These are phyloP conservation scores for Penicillium coffeae DNA, from an alignment of 495 filamentous ascomycete species.

Conservation along the genomic window DNA sequence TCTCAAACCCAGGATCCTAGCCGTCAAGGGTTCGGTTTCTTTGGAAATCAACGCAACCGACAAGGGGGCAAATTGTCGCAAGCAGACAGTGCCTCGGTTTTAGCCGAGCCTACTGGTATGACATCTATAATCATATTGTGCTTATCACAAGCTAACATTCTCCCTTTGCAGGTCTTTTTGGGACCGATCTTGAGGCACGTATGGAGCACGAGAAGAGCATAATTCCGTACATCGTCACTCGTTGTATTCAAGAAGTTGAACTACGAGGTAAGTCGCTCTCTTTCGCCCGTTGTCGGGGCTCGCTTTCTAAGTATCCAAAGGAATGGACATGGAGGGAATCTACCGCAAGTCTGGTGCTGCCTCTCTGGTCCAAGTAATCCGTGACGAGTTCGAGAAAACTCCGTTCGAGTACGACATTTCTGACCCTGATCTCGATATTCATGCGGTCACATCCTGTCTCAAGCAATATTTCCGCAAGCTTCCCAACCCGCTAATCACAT, in stretches of 20 bases:
- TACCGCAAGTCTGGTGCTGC: conserved; percentile 96
- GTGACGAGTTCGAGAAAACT: conserved; percentile 82
- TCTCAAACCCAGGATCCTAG: conserved; percentile 50
- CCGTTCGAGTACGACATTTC: conserved; percentile 77
- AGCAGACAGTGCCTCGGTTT: conserved; percentile 49
- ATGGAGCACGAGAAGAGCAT: conserved; percentile 85
- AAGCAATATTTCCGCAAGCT: conserved; percentile 98
- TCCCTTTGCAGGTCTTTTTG: conserved; percentile 65
- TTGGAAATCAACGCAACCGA: conserved; percentile 53
- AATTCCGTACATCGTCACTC: conserved; percentile 84
- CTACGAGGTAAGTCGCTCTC: conserved; percentile 55
- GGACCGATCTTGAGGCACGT: conserved; percentile 81
- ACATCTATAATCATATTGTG: conserved; percentile 8
- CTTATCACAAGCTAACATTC: background rate
- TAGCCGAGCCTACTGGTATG: conserved; percentile 54
- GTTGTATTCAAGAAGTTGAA: conserved; percentile 97
- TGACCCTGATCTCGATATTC: conserved; percentile 90
- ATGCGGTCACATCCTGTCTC: conserved; percentile 88
- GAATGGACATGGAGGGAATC: conserved; percentile 97
- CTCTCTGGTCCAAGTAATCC: conserved; percentile 78
- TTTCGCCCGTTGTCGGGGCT: background rate
- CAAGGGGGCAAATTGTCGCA: conserved; percentile 49
- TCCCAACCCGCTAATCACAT: conserved; percentile 86
- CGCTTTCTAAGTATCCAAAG: conserved; percentile 37
- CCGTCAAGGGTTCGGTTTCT: conserved; percentile 74